Evolutionary conservation across 2,329 filamentous ascomycete genomes (phyloP), one percentile per base, ranked within the genome.

Genomic region (Didymosphaeria variabile): DNA sequence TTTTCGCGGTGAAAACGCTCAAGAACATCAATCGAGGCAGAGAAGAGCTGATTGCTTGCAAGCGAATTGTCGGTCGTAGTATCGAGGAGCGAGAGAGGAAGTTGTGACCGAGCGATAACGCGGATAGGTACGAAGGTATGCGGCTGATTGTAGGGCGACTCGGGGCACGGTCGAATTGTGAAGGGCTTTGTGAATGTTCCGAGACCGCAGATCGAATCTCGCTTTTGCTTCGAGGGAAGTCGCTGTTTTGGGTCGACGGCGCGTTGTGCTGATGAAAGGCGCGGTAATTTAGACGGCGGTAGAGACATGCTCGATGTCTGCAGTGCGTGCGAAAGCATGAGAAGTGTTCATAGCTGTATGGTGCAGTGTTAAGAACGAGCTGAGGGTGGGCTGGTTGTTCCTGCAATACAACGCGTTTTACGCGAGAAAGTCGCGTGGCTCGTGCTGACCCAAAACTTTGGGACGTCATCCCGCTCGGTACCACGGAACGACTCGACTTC

Each of bases 1-100:
- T 58, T 50, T 59, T 26, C 29, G 2, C n/a, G 7, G 19, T 46
- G 12, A 13, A 17, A 23, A 5, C 26, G 53, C 19, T 79, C 78
- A 19, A 79, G 65, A 7, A 74, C 57, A 19, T 74, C 72, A 47
- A 79, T 72, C 2, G 67, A 60, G 17, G 77, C 72, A 15, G 72
- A 67, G 60, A 80, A 79, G n/a, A 78, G 69, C 34, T 71, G 72
- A 49, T 72, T 72, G 8, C 69, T 44, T 5, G 70, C 59, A 19
- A 73, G 69, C 9, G 61, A 52, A 12, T 71, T 63, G 46, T 71
- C 65, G 2, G 65, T n/a, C 15, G 67, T 59, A 10, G 71, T 69
- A 57, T 79, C 76, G 67, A 80, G 74, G 58, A 77, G 77, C 15
- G 72, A 76, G 36, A 80, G 71, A 21, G 77, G 76, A 19, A 80